Evolutionary conservation across 805 yeast genomes (phyloP), one percentile per base, ranked within the genome.

Genomic region (Sugiyamaella chiloensis): DNA sequence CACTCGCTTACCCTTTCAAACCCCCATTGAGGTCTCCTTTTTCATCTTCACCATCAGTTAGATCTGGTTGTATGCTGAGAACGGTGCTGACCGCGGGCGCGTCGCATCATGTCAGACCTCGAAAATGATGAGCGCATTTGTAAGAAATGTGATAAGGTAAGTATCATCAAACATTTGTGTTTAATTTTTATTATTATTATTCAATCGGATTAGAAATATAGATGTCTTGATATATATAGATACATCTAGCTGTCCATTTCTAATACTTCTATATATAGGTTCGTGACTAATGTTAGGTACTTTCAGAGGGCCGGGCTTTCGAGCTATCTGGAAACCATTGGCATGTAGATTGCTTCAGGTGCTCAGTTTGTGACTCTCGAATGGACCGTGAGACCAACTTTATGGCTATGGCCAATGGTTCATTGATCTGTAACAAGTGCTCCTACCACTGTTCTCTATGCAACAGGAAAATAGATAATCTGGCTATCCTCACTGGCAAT

Each of bases 401-500:
- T 65, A 70, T 93, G 44, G 97, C 91, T 1, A 71, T 93, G 40
- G 98, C 97, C 2, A 88, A 93, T 49, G 98, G 99, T 24, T 83
- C 86, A 42, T 70, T 93, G 49, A 87, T 91, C 11, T 91, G 99
- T 65, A 80, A 87, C 35, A 84, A 84, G 48, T 91, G 99, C 65
- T 86, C 96, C n/a, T 95, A 91, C 63, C 78, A 83, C 37, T 91
- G 99, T 66, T 80, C 80, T 56, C 80, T 82, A 50, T 91, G 99
- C 72, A 78, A 80, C 42, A 84, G 83, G 61, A 86, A 87, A 63
- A 93, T 91, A 53, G 91, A 86, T 57, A 96, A 91, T 64, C 74
- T 88, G 71, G 98, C 99, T 11, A 90, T 93, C 24, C 72, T 91
- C 27, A 89, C 98, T 1, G 96, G 96, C 21, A 95, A 93, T 56